Percentiles rank a stretch among this genome's conserved stretches.
Conservation (phyloP, 179 eudicot species). For the Heliamphora pulchella region DNA sequence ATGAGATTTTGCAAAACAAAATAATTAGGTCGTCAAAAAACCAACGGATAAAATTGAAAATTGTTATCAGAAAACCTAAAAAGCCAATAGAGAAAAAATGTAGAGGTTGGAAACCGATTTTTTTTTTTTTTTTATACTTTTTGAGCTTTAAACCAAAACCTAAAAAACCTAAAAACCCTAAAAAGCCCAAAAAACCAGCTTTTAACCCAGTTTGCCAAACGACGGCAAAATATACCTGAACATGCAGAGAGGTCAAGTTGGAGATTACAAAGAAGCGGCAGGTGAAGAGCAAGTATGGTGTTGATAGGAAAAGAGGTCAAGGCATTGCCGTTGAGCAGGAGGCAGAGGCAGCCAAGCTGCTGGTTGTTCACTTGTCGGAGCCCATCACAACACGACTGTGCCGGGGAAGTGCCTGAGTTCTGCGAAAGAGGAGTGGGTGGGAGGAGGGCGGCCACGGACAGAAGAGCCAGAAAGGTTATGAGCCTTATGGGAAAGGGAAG, state of each 20-base stretch:
- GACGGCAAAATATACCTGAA: conserved; percentile 37
- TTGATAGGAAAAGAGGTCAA: conserved; percentile 56
- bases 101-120: too few relatives aligned
- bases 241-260: conserved; percentile 44
- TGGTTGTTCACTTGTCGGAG: conserved; percentile 36
- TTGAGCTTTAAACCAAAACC: too few relatives aligned
- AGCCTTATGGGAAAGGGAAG: conserved; percentile 9
- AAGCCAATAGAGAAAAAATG: too few relatives aligned
- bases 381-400: conserved; percentile 49
- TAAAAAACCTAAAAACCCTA: too few relatives aligned
- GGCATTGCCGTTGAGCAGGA: conserved; percentile 50
- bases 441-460: conserved; percentile 15
- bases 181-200: too few relatives aligned
- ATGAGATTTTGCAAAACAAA: too few relatives aligned
- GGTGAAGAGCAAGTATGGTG: conserved; percentile 51
- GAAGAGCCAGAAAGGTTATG: conserved; percentile 4
- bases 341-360: conserved; percentile 57
- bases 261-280: conserved; percentile 55
- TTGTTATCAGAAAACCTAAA: too few relatives aligned
- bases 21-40: too few relatives aligned
- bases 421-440: conserved; percentile 26
- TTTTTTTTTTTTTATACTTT: too few relatives aligned
- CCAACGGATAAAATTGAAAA: too few relatives aligned
- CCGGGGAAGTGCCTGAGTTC: conserved; percentile 29
- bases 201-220: too few relatives aligned